Evolutionary conservation across 2,329 filamentous ascomycete genomes (phyloP).

Genomic region (Pseudogymnoascus sp.): DNA sequence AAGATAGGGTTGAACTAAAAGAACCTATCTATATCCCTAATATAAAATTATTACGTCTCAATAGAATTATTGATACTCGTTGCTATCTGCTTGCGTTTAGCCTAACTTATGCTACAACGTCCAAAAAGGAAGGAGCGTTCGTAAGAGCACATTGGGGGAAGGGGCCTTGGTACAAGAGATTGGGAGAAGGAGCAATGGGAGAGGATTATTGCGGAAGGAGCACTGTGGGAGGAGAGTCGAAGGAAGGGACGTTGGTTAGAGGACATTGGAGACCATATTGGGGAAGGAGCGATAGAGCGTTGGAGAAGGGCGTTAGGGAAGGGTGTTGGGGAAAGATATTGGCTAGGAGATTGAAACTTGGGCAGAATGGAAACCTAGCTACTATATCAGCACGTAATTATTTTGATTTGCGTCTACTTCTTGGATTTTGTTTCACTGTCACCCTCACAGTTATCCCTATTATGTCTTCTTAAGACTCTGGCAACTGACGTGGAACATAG

Average conservation of each 20-base stretch:
- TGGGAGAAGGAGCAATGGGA: not conserved
- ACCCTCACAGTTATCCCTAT: not conserved
- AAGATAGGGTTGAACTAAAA: not conserved
- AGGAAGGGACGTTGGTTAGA: not conserved
- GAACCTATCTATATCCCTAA: not conserved
- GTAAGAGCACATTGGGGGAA: not conserved
- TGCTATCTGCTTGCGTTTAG: too few relatives aligned
- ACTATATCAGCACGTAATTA: not conserved
- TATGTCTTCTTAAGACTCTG: not conserved
- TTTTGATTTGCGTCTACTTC: not conserved
- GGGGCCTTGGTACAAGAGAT: not conserved
- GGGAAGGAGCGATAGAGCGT: not conserved
- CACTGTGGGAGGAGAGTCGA: not conserved
- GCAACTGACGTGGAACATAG: constrained; percentile 19
- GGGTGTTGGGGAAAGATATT: not conserved
- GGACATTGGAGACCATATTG: too few relatives aligned
- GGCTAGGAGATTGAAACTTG: not conserved
- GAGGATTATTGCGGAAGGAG: not conserved
- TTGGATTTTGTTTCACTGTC: not conserved
- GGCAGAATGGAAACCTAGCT: not conserved
- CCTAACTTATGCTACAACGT: too few relatives aligned
- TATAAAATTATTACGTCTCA: not conserved
- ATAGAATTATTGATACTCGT: not conserved
- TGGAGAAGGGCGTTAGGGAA: not conserved
- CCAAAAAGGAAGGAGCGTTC: not conserved